Conservation (phyloP, 306 rosid species). For the Benincasa hispida region DNA sequence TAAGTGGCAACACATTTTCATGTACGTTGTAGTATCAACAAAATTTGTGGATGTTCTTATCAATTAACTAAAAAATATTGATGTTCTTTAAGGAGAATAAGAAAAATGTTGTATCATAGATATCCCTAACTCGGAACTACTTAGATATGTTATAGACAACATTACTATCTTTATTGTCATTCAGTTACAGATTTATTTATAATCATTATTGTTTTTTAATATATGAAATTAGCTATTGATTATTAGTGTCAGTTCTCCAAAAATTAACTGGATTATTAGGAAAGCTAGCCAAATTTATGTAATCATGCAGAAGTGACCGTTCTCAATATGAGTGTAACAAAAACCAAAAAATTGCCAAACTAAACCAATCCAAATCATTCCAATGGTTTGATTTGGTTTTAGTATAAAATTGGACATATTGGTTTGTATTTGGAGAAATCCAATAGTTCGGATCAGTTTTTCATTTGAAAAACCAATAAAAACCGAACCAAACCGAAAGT, state of each 20-base stretch:
- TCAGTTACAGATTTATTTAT: background rate
- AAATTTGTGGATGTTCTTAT: background rate
- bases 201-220: background rate
- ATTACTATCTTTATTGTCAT: background rate
- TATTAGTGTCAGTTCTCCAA: background rate
- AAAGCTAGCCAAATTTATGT: background rate
- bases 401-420: no score
- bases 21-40: background rate
- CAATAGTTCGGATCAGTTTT: no score
- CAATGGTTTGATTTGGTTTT: no score
- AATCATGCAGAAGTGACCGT: background rate
- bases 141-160: background rate
- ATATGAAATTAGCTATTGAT: background rate
- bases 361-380: no score
- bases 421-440: no score
- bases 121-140: background rate
- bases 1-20: background rate
- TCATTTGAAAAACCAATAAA: no score
- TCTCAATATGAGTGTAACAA: no score
- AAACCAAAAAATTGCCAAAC: no score
- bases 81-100: no score
- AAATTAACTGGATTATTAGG: background rate
- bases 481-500: no score
- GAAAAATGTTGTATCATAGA: background rate
- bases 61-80: background rate